phyloP scores from a whole-genome alignment of 805 yeast genomes.

The Trichomonascus vanleenenianus region DNA sequence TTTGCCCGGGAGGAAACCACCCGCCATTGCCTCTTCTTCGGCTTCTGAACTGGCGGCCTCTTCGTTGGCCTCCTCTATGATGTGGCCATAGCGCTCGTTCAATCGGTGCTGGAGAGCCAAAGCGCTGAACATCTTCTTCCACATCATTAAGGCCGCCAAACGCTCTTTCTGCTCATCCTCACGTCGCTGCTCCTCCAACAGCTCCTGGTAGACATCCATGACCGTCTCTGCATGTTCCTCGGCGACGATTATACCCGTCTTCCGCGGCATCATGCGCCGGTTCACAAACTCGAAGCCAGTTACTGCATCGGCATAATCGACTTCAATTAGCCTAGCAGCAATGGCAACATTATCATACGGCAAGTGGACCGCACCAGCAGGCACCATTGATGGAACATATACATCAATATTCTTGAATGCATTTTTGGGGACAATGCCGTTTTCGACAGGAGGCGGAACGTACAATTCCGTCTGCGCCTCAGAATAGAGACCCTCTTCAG shows the following conservation, averaged over 20 bases:
- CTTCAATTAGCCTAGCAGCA: conserved; percentile 63
- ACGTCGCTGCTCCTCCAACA: conserved; percentile 43
- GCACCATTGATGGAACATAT: conserved; percentile 73
- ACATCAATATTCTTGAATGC: conserved; percentile 80
- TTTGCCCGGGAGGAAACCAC: background rate
- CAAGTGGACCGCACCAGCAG: conserved; percentile 64
- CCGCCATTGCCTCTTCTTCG: background rate
- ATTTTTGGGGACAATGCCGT: conserved; percentile 68
- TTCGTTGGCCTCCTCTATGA: conserved; percentile 4
- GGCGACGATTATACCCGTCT: conserved; percentile 73
- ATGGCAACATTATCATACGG: conserved; percentile 43
- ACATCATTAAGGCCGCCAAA: conserved; percentile 29
- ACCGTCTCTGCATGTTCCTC: conserved; percentile 55
- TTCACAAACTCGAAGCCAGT: conserved; percentile 71
- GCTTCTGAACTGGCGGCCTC: conserved; percentile 4
- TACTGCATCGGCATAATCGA: conserved; percentile 84
- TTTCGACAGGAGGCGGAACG: conserved; percentile 47
- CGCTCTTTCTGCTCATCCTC: conserved; percentile 38
- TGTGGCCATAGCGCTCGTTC: conserved; percentile 18
- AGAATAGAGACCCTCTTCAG: conserved; percentile 62
- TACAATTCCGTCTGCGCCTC: conserved; percentile 69
- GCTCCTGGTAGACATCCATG: conserved; percentile 38
- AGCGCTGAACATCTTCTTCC: conserved; percentile 31
- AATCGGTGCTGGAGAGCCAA: conserved; percentile 21
- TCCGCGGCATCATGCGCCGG: conserved; percentile 50